Evolutionary conservation across 352 stramenopile genomes (phyloP).

Genomic region (Globisporangium heterothallicum): DNA sequence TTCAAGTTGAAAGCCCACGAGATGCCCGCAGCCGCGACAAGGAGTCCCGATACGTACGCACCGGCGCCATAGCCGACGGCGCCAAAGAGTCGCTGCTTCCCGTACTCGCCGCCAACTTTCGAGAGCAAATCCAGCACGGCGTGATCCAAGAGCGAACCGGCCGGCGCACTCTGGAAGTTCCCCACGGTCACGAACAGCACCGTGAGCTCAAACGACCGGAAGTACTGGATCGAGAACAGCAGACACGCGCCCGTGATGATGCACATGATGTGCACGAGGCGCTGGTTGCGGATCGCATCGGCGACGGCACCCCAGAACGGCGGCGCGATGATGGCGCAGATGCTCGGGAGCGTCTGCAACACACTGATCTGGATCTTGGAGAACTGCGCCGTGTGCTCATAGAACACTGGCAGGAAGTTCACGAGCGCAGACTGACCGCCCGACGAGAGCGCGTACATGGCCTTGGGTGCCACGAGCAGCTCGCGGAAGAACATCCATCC

Average conservation of each 20-base stretch:
- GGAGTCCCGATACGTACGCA: slow-evolving; percentile 65
- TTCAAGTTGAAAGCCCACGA: slow-evolving; percentile 76
- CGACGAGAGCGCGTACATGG: slow-evolving; percentile 70
- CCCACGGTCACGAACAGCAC: slow-evolving; percentile 45
- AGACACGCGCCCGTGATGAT: slow-evolving; percentile 52
- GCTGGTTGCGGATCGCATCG: slow-evolving; percentile 60
- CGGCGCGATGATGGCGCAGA: slow-evolving; percentile 60
- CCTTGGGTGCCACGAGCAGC: slow-evolving; percentile 63
- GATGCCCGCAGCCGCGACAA: slow-evolving; percentile 54
- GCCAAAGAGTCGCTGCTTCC: slow-evolving; percentile 78
- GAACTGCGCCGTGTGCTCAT: slow-evolving; percentile 54
- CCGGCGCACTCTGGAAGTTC: slow-evolving; percentile 62
- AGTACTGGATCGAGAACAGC: slow-evolving; percentile 54
- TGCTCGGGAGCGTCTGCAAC: slow-evolving; percentile 58
- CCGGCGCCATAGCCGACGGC: slow-evolving; percentile 58
- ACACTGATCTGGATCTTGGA: slow-evolving; percentile 75
- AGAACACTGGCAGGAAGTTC: slow-evolving; percentile 78
- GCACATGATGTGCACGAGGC: slow-evolving; percentile 55
- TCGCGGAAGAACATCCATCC: too few relatives aligned
- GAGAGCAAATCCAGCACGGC: slow-evolving; percentile 60
- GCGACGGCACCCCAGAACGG: slow-evolving; percentile 73
- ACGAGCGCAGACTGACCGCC: slow-evolving; percentile 57
- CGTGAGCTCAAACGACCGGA: slow-evolving; percentile 43
- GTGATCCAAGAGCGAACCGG: slow-evolving; percentile 64
- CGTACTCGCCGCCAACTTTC: slow-evolving; percentile 70